phyloP scores from a whole-genome alignment of 768 basidiomycete species.

The Fomitopsis serialis region DNA sequence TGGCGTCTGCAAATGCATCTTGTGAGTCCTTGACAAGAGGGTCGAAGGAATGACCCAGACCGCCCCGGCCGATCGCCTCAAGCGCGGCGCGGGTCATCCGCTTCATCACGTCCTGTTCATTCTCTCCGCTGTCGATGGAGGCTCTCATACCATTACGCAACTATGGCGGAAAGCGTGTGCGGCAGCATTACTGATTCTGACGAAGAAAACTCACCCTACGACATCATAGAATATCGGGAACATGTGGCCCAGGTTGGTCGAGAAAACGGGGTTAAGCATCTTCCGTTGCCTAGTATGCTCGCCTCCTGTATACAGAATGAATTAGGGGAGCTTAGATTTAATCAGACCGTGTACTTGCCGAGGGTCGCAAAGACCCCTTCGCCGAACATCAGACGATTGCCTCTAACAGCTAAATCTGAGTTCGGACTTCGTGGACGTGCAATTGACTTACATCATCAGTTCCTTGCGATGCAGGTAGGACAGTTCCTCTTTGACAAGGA shows the following conservation, averaged over 20 bases:
- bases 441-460: too few relatives aligned
- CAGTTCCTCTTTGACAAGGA: too few relatives aligned
- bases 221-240: conserved; percentile 17
- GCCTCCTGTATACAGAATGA: conserved; percentile 6
- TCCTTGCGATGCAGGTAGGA: too few relatives aligned
- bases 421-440: too few relatives aligned
- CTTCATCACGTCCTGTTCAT: conserved; percentile 18
- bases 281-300: conserved; percentile 17
- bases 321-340: too few relatives aligned
- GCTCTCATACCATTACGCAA: conserved; percentile 7
- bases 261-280: conserved; percentile 20
- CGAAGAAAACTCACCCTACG: conserved; percentile 8
- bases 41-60: conserved; percentile 36
- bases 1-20: conserved; percentile 3
- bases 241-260: conserved; percentile 16
- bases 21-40: conserved; percentile 20
- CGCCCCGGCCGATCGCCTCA: conserved; percentile 40
- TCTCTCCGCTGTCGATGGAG: not conserved
- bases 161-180: conserved; percentile 1
- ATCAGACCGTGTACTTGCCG: too few relatives aligned
- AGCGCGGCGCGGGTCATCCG: conserved; percentile 24
- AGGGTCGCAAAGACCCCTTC: too few relatives aligned
- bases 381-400: too few relatives aligned
- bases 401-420: too few relatives aligned
- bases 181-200: not conserved